Evolutionary conservation across 148 eudicot species (phyloP).

Genomic region (Rhododendron henanense): DNA sequence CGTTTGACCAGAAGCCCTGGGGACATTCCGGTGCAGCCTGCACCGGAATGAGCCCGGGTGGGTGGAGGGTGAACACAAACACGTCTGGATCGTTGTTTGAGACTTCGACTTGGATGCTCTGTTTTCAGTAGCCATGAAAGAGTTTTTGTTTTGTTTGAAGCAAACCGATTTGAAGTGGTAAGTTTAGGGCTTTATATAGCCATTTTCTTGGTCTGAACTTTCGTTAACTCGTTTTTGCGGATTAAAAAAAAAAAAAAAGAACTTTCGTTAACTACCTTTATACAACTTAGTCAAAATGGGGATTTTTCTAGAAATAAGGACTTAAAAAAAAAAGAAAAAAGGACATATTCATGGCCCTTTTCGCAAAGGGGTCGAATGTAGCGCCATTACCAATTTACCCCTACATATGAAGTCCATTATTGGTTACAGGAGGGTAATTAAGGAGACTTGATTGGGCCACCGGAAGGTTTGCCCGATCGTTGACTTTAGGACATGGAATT

Average conservation of each 20-base stretch:
- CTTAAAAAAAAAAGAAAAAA: no score
- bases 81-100: slow-evolving; percentile 12
- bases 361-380: background rate
- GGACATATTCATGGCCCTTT: background rate
- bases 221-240: no score
- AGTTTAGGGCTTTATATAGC: background rate
- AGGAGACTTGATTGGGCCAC: no score
- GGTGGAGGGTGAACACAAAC: slow-evolving; percentile 50
- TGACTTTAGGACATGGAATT: no score
- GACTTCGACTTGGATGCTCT: slow-evolving; percentile 1
- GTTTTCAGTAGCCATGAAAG: background rate
- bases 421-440: background rate
- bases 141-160: background rate
- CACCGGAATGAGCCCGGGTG: slow-evolving; percentile 64
- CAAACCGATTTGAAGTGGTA: slow-evolving; percentile 5
- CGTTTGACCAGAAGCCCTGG: background rate
- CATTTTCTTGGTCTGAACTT: background rate
- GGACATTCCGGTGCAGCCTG: slow-evolving; percentile 32
- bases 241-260: no score
- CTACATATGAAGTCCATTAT: background rate
- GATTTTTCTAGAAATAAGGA: background rate
- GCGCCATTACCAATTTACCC: background rate
- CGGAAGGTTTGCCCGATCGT: no score
- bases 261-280: background rate
- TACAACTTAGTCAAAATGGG: background rate